Percentiles rank a stretch among this genome's conserved stretches.
These are phyloP conservation scores for Nicotiana tomentosiformis DNA, from an alignment of 257 asterid genomes.

Conservation along the genomic window DNA sequence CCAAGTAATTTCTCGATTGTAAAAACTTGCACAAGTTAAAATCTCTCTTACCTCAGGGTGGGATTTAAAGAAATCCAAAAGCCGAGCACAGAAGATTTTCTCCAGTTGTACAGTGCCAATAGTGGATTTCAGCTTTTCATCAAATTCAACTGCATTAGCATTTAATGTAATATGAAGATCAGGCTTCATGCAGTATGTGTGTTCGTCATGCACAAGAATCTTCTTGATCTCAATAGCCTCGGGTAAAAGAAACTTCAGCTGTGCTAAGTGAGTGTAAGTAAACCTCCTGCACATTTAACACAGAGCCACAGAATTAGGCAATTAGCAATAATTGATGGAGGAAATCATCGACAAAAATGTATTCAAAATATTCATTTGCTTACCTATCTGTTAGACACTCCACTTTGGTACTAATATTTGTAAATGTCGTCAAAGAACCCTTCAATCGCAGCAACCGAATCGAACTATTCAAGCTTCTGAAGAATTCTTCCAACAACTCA, in stretches of 20 bases:
- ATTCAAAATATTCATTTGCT: not conserved
- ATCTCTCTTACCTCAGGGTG: constrained; percentile 60
- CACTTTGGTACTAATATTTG: constrained; percentile 53
- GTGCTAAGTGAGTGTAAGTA: not conserved
- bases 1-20: not conserved
- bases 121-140: constrained; percentile 32
- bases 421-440: constrained; percentile 45
- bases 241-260: not conserved
- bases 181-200: not conserved
- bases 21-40: not conserved
- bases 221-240: not conserved
- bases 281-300: constrained; percentile 6
- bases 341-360: not conserved
- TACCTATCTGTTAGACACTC: constrained; percentile 76
- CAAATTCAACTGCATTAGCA: not conserved
- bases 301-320: not conserved
- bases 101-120: constrained; percentile 41
- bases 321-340: not conserved
- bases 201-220: constrained; percentile 2
- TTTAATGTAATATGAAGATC: constrained; percentile 1
- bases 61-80: constrained; percentile 48
- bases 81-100: constrained; percentile 56
- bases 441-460: constrained; percentile 61
- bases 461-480: constrained; percentile 63
- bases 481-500: constrained; percentile 64